Evolutionary conservation across 2,329 filamentous ascomycete genomes (phyloP).

Genomic region (Ceratocystis papillata): DNA sequence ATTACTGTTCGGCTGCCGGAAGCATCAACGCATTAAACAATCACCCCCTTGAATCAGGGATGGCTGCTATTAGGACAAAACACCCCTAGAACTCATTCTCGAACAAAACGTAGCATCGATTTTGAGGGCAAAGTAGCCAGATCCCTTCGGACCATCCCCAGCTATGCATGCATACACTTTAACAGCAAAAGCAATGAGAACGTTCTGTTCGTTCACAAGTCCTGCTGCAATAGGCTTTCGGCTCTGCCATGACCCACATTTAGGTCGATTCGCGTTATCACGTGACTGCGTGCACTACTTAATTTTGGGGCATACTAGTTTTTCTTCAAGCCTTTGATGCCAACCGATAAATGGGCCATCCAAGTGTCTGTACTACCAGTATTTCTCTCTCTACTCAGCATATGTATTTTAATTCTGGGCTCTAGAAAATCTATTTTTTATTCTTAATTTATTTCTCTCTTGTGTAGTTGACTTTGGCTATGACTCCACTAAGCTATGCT

Average conservation of each 20-base stretch:
- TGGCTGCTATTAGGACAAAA: background rate
- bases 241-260: background rate
- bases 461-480: no score
- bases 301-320: background rate
- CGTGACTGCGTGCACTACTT: slow-evolving; percentile 3
- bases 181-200: background rate
- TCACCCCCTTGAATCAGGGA: background rate
- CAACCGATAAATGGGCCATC: no score
- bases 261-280: background rate
- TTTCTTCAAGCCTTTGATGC: no score
- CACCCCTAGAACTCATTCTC: background rate
- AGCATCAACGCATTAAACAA: background rate
- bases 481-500: no score
- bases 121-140: no score
- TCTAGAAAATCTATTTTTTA: no score
- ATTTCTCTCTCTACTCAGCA: no score
- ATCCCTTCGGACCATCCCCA: background rate
- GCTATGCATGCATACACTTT: slow-evolving; percentile 1
- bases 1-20: background rate
- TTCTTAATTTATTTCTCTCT: no score
- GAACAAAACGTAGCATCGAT: no score
- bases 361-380: no score
- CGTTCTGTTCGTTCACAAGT: background rate
- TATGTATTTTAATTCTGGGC: no score
- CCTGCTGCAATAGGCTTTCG: background rate